Evolutionary conservation across 495 filamentous ascomycete species (phyloP).

Genomic region (Penicillium subrubescens): DNA sequence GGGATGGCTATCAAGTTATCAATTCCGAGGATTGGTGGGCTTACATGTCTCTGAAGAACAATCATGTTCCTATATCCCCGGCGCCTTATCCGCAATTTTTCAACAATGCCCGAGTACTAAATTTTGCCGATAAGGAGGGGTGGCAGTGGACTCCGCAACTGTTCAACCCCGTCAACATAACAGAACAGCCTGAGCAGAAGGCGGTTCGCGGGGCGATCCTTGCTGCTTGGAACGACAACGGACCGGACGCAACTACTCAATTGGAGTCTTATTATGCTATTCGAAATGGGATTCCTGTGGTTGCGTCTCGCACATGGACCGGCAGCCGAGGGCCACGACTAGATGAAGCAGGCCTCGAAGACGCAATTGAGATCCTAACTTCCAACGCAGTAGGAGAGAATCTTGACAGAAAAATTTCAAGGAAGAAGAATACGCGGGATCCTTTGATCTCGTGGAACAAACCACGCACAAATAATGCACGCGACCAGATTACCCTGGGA

Average conservation of each 20-base stretch:
- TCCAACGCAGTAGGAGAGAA: conserved; percentile 49
- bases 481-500: conserved; percentile 19
- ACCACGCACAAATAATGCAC: not conserved
- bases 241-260: conserved; percentile 58
- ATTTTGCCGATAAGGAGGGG: conserved; percentile 43
- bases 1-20: conserved; percentile 46
- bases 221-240: conserved; percentile 60
- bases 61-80: conserved; percentile 55
- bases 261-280: conserved; percentile 57
- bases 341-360: conserved; percentile 22
- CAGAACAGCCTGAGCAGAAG: conserved; percentile 31
- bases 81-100: conserved; percentile 57
- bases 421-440: not conserved
- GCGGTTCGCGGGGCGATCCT: conserved; percentile 52
- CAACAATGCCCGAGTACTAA: conserved; percentile 49
- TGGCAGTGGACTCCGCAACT: conserved; percentile 56
- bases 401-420: conserved; percentile 42
- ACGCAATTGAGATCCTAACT: conserved; percentile 38
- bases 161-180: conserved; percentile 49
- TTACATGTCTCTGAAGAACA: conserved; percentile 57
- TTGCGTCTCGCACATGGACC: conserved; percentile 48
- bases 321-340: conserved; percentile 42
- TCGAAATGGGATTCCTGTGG: conserved; percentile 52
- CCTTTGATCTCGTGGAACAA: conserved; percentile 15
- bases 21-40: conserved; percentile 62